phyloP scores from a whole-genome alignment of 345 rosid genomes.

The Aurinia saxatilis region DNA sequence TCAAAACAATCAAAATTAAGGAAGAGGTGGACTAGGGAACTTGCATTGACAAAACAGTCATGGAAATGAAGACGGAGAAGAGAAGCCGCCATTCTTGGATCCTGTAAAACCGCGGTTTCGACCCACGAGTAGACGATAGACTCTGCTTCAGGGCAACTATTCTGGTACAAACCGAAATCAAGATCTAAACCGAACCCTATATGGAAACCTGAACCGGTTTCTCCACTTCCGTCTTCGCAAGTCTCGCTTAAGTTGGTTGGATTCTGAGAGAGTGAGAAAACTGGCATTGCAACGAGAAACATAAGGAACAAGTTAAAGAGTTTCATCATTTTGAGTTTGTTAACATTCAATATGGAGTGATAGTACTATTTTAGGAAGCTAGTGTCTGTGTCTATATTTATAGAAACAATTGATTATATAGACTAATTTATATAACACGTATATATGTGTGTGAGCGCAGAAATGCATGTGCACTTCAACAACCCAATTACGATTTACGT shows the following conservation, averaged over 20 bases:
- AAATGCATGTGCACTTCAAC: slow-evolving; percentile 28
- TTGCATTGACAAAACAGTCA: slow-evolving; percentile 75
- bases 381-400: slow-evolving; percentile 23
- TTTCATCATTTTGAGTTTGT: slow-evolving; percentile 2
- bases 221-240: slow-evolving; percentile 36
- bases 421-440: background rate
- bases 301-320: slow-evolving; percentile 14
- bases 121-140: slow-evolving; percentile 55
- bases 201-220: slow-evolving; percentile 29
- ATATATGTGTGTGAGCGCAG: background rate
- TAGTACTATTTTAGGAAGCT: slow-evolving; percentile 15
- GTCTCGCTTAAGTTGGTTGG: slow-evolving; percentile 32
- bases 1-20: background rate
- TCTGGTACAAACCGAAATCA: slow-evolving; percentile 39
- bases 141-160: slow-evolving; percentile 65
- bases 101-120: slow-evolving; percentile 45
- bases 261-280: slow-evolving; percentile 20
- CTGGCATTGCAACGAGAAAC: slow-evolving; percentile 6
- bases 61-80: slow-evolving; percentile 78
- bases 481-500: slow-evolving; percentile 8
- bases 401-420: slow-evolving; percentile 11
- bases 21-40: slow-evolving; percentile 5
- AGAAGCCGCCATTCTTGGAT: slow-evolving; percentile 74
- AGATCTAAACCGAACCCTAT: slow-evolving; percentile 35
- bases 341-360: slow-evolving; percentile 18